Evolutionary conservation across 768 basidiomycete genomes (phyloP).

Genomic region (Lactarius deliciosus): DNA sequence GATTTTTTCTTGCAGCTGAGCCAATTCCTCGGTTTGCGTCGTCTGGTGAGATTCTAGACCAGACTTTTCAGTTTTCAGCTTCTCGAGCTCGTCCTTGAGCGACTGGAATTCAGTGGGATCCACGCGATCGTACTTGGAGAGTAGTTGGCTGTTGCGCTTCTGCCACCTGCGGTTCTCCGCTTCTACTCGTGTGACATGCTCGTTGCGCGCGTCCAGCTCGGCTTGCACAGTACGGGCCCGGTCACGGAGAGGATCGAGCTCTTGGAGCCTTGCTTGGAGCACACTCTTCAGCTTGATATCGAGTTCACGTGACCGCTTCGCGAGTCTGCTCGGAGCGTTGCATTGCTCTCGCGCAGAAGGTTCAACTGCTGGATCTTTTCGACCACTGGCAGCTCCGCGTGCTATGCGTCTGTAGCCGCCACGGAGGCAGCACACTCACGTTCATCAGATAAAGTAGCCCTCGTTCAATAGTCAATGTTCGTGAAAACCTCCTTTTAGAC

Average conservation of each 20-base stretch:
- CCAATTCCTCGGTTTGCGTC: slow-evolving; percentile 4
- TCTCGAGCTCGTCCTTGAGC: slow-evolving; percentile 70
- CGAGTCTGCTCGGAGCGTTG: slow-evolving; percentile 73
- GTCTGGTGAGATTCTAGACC: slow-evolving; percentile 27
- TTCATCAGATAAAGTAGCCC: too few relatives aligned
- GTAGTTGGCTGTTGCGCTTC: slow-evolving; percentile 74
- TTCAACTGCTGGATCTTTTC: slow-evolving; percentile 87
- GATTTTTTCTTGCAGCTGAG: slow-evolving; percentile 30
- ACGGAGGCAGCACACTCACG: slow-evolving; percentile 74
- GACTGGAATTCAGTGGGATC: slow-evolving; percentile 83
- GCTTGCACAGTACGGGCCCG: slow-evolving; percentile 64
- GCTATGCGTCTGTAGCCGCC: slow-evolving; percentile 72
- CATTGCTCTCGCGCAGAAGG: slow-evolving; percentile 84
- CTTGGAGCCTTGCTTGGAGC: too few relatives aligned
- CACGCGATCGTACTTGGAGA: slow-evolving; percentile 89
- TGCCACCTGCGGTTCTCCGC: slow-evolving; percentile 82
- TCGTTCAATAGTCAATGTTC: too few relatives aligned
- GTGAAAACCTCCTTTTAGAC: too few relatives aligned
- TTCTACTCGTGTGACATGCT: slow-evolving; percentile 67
- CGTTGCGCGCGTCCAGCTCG: slow-evolving; percentile 69
- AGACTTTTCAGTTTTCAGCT: slow-evolving; percentile 36
- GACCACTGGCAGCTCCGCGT: slow-evolving; percentile 78
- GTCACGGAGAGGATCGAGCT: slow-evolving; percentile 76
- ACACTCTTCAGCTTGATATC: slow-evolving; percentile 60
- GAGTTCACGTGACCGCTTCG: slow-evolving; percentile 66